Base-by-base conservation (phyloP, 2,329 filamentous ascomycete species). In the Calonectria crousiana region DNA sequence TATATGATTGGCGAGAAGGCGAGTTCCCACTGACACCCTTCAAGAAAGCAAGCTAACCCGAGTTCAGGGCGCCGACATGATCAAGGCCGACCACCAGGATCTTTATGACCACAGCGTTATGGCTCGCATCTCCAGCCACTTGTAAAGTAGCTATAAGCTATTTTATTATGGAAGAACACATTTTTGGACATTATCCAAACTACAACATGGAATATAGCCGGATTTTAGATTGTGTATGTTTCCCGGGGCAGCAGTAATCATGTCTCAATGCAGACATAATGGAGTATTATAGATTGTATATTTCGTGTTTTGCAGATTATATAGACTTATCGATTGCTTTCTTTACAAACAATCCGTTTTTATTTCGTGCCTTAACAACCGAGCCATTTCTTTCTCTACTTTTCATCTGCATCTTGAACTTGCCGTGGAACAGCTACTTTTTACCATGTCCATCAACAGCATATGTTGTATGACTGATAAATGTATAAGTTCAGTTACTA, bases 1-100 rank as follows among this genome's bases (percentile, higher is more conserved):
- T 92, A 92, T 77, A 90, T 89, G 87, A 80, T 91, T 71, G 90
- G 84, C n/a, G 90, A 92, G 80, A 92, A 89, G 85, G 84, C 47
- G 28, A 49, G 60, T 32, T 9, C 6, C 56, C 1, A 44, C 5
- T 23, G 30, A 10, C 18, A 23, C 41, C 13, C 14, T 32, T 6
- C 20, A 32, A 5, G n/a, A 28, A 65, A 8, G 11, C 38, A 18
- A 41, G 36, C 62, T 75, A 66, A 76, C 58, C 1, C 36, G 28
- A 6, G 5, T 32, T 32, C 26, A 77, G 74, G 71, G 75, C 18
- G 77, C 78, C 26, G 77, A 79, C 18, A 58, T 73, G 34, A 73
- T 73, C 49, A 73, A 73, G 51, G 67, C 71, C 14, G 67, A 68
- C 18, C 44, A 72, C 65, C 52, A 68, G 64, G 53, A 72, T 26